Evolutionary conservation across 2,329 filamentous ascomycete genomes (phyloP), one percentile per base, ranked within the genome.

Genomic region (Phyllosticta citrichinensis): DNA sequence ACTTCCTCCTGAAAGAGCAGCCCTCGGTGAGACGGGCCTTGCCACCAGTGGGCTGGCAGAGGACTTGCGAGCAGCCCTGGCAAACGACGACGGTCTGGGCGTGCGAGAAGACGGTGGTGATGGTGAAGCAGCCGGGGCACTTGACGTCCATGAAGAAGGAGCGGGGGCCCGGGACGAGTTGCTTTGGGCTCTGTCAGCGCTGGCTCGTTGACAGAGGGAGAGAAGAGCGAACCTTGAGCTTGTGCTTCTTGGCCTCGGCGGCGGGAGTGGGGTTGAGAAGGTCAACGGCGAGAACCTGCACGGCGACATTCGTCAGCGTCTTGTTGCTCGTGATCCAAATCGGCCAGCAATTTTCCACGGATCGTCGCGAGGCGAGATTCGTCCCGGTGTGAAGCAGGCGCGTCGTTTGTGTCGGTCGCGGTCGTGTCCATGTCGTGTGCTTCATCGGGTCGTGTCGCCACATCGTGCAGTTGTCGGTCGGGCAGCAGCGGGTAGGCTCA

Each of bases 91-190:
- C 94, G 78, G 94, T 99, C 86, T 99, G 94, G 80, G 94, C 94
- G 86, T 99, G 94, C 68, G 93, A 97, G 90, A 97, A 99, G 81
- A 99, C 94, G 80, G 94, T 99, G 80, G 94, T 99, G 87, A 99
- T 99, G 80, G 92, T 97, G 88, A 97, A 99, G 90, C 94, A 99
- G 76, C 94, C 94, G 79, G 94, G 94, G 89, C 94, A 99, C 89
- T 99, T 99, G 85, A 99, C 94, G 79, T 99, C 94, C 94, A 99
- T 99, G 90, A 99, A 99, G 89, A 97, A 99, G 71, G 93, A 97
- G 79, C 94, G 91, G 75, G 94, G 94, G 69, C 86, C 88, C 74
- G 94, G 94, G 77, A 99, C 94, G 74, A 99, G 89, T 71, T 85
- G 91, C 91, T 95, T 70, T 65, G 60, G 53, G 30, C 52, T 24